A percentile compares a stretch with the other conserved stretches of the same genome.
These are phyloP conservation scores for Leishmania turanica DNA, from an alignment of 208 protist species.

Conservation along the genomic window DNA sequence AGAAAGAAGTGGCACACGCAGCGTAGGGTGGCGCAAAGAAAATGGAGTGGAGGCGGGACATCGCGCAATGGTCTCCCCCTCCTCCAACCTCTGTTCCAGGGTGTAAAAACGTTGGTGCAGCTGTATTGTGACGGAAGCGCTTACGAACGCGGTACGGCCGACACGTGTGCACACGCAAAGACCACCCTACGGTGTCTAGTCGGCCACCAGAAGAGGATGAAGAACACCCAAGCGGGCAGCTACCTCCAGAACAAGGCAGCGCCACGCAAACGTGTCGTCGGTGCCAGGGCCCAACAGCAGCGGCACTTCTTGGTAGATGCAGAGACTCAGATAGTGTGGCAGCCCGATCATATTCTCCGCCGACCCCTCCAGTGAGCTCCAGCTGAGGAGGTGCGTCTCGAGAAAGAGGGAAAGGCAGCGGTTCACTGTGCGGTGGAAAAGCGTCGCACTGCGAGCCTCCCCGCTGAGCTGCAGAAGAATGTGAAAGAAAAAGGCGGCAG, in stretches of 20 bases:
- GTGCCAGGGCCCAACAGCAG: conserved; percentile 38
- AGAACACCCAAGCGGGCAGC: conserved; percentile 52
- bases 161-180: too few relatives aligned
- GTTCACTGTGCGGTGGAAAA: conserved; percentile 35
- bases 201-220: conserved; percentile 47
- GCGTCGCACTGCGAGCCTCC: conserved; percentile 5
- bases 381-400: conserved; percentile 53
- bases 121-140: neutral
- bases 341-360: conserved; percentile 58
- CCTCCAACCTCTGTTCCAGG: neutral
- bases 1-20: neutral
- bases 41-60: neutral
- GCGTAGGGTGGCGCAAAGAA: neutral
- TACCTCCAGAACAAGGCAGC: conserved; percentile 56
- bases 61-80: neutral
- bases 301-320: conserved; percentile 57
- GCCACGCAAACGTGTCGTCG: conserved; percentile 41
- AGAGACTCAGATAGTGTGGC: conserved; percentile 50
- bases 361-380: conserved; percentile 64
- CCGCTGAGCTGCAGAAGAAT: conserved; percentile 28
- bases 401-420: conserved; percentile 46
- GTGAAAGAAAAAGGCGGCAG: conserved; percentile 21
- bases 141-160: neutral
- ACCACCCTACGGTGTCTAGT: neutral
- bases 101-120: neutral